A percentile compares a stretch with the other conserved stretches of the same genome.
These are phyloP conservation scores for Pestalotiopsis sp. DNA, from an alignment of 2,329 filamentous ascomycete species.

Conservation along the genomic window DNA sequence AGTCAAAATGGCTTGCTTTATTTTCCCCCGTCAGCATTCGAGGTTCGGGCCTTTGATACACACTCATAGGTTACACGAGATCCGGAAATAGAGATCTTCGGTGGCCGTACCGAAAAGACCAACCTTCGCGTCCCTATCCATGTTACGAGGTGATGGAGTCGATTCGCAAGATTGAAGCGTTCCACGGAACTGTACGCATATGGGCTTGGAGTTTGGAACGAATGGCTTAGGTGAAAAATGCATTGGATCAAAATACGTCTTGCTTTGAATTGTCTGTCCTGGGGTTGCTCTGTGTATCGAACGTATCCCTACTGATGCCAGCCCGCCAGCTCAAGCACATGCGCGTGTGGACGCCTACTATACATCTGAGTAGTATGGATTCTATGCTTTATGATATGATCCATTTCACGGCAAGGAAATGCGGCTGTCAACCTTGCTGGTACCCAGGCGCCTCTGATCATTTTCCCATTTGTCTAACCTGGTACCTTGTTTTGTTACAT, in stretches of 20 bases:
- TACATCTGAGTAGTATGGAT: too few relatives aligned
- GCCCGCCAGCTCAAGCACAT: not conserved
- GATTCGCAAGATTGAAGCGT: not conserved
- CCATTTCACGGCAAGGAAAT: not conserved
- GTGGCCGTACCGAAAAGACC: constrained; percentile 5
- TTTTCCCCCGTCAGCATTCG: constrained; percentile 33
- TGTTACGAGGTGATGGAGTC: not conserved
- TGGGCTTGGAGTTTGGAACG: not conserved
- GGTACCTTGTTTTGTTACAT: not conserved
- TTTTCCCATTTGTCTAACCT: not conserved
- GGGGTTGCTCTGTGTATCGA: not conserved
- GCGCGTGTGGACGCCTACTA: too few relatives aligned
- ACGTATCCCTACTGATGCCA: not conserved
- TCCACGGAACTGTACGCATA: not conserved
- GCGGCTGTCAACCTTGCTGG: not conserved
- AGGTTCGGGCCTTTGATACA: constrained; percentile 34
- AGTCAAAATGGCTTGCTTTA: constrained; percentile 36
- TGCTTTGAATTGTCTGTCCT: not conserved
- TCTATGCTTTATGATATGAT: too few relatives aligned
- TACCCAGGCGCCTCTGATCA: not conserved
- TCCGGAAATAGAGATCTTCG: constrained; percentile 31
- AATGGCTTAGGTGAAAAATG: not conserved
- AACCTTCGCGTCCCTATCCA: not conserved
- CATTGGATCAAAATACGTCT: not conserved
- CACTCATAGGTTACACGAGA: constrained; percentile 32